Conservation (phyloP, 2,329 filamentous ascomycete genomes). For the Venturia nashicola region DNA sequence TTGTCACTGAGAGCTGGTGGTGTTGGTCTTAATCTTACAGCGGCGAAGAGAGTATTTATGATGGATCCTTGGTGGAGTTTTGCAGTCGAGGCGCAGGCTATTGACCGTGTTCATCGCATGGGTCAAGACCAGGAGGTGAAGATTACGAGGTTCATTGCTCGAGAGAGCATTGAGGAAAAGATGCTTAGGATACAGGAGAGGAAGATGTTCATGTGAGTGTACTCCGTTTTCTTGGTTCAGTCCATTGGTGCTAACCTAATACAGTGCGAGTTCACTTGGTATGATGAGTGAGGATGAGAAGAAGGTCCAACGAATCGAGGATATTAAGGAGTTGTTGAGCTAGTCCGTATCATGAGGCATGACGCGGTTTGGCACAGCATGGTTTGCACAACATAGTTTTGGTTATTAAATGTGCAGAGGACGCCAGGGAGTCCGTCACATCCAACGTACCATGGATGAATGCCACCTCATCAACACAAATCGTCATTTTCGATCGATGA, state of each 20-base stretch:
- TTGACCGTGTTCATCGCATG: conserved; percentile 95
- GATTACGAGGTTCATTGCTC: conserved; percentile 80
- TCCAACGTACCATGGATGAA: not conserved
- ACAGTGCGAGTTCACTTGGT: conserved; percentile 80
- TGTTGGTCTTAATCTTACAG: conserved; percentile 85
- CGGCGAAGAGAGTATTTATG: conserved; percentile 85
- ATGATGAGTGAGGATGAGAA: conserved; percentile 95
- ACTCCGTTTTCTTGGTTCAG: not conserved
- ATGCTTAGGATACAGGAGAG: conserved; percentile 90
- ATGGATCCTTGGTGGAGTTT: conserved; percentile 99
- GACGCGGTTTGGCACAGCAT: not conserved
- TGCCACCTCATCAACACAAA: not conserved
- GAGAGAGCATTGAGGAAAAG: conserved; percentile 83
- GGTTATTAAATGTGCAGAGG: not conserved
- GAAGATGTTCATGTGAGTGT: conserved; percentile 85
- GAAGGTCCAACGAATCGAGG: conserved; percentile 77
- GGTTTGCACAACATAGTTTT: not conserved
- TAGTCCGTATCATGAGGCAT: conserved; percentile 15
- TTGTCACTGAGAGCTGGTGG: conserved; percentile 82
- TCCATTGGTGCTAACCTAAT: conserved; percentile 19
- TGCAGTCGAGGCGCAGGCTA: conserved; percentile 90
- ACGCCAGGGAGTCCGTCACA: not conserved
- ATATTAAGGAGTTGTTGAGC: conserved; percentile 82
- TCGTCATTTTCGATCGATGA: too few species aligned
- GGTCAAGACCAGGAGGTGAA: conserved; percentile 78